Percentiles rank a stretch among this genome's conserved stretches.
Evolutionary conservation across 352 stramenopile species (phyloP).

Genomic region (Phytopythium vexans): DNA sequence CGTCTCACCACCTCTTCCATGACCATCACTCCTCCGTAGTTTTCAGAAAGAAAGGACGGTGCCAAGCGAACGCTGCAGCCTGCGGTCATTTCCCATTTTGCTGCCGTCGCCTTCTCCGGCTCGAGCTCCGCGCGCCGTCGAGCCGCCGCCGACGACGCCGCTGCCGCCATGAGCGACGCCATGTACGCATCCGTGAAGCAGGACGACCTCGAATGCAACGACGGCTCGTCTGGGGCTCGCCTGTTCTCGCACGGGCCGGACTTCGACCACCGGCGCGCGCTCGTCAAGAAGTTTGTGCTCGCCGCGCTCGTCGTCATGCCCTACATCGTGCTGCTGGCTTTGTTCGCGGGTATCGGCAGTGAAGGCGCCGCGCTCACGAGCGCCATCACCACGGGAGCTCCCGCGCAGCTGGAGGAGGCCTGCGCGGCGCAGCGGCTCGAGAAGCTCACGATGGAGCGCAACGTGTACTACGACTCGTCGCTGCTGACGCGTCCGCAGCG

Average conservation of each 20-base stretch:
- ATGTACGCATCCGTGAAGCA: conserved; percentile 70
- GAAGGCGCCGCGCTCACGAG: conserved; percentile 1
- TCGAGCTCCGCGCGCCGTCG: background rate
- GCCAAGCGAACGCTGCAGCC: no score
- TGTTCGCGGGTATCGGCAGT: conserved; percentile 34
- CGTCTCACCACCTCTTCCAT: conserved; percentile 2
- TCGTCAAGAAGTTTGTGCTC: conserved; percentile 58
- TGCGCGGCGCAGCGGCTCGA: conserved; percentile 59
- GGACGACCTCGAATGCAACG: conserved; percentile 60
- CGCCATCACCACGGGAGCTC: conserved; percentile 7
- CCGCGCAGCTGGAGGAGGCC: conserved; percentile 32
- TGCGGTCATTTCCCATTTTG: background rate
- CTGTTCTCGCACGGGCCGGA: conserved; percentile 57
- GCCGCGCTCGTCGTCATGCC: conserved; percentile 47
- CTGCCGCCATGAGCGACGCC: conserved; percentile 26
- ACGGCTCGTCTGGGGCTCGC: conserved; percentile 22
- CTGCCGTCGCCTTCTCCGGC: background rate
- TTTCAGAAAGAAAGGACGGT: background rate
- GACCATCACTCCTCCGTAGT: conserved; percentile 3
- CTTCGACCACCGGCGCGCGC: conserved; percentile 30
- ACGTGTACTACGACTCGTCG: conserved; percentile 84
- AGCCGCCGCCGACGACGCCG: background rate
- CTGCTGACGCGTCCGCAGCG: conserved; percentile 59
- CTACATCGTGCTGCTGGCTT: conserved; percentile 58
- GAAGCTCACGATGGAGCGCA: conserved; percentile 71